Conservation (phyloP, 495 filamentous ascomycete species). For the Filosporella fistucella region DNA sequence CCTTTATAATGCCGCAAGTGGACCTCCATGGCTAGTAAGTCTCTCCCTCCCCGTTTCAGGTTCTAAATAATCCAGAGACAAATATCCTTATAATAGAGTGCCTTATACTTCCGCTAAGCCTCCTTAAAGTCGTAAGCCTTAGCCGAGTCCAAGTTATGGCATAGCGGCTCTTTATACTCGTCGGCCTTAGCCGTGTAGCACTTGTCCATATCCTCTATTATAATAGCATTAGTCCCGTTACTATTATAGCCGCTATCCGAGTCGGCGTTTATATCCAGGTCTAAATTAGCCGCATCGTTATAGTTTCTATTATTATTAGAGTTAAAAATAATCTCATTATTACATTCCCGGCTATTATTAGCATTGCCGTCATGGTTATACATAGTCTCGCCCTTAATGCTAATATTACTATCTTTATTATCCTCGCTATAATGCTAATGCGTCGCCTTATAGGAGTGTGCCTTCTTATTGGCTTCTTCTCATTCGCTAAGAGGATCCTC, state of each 20-base stretch:
- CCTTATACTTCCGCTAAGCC: constrained; percentile 16
- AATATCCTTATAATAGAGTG: constrained; percentile 26
- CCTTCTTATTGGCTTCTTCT: constrained; percentile 3
- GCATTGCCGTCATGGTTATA: constrained; percentile 13
- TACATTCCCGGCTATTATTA: constrained; percentile 2
- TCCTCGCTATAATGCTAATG: too few relatives aligned
- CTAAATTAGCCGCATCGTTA: not conserved
- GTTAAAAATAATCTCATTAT: constrained; percentile 2
- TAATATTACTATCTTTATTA: too few relatives aligned
- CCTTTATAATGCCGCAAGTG: constrained; percentile 26
- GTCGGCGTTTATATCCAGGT: not conserved
- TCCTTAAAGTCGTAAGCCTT: constrained; percentile 7
- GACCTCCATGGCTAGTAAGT: constrained; percentile 25
- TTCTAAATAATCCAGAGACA: constrained; percentile 24
- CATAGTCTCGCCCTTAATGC: too few relatives aligned
- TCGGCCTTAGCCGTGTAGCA: constrained; percentile 6
- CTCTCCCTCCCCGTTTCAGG: constrained; percentile 20
- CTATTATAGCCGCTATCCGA: constrained; percentile 14
- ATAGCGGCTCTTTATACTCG: not conserved
- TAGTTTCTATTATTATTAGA: not conserved
- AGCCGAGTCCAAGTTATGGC: not conserved
- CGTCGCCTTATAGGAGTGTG: not conserved
- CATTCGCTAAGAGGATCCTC: constrained; percentile 9
- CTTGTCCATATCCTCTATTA: constrained; percentile 8
- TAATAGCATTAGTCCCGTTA: constrained; percentile 9